Conservation (phyloP, 169 alveolate species). For the Eimeria sp. region DNA sequence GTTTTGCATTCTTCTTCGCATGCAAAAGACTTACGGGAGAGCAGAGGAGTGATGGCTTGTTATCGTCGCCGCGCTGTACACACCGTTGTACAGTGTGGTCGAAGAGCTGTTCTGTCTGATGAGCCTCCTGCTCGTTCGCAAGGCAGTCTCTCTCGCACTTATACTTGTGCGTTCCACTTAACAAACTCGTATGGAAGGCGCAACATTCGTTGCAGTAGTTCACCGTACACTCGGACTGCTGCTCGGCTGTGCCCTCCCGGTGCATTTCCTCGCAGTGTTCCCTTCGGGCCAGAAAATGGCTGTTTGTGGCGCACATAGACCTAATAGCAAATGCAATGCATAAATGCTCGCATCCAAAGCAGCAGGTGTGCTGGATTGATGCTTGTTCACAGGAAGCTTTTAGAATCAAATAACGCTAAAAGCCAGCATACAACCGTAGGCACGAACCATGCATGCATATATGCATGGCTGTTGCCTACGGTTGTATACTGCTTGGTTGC, state of each 20-base stretch:
- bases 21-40: not conserved
- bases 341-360: too few species aligned
- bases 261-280: conserved; percentile 84
- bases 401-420: too few species aligned
- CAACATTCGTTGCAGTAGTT: conserved; percentile 88
- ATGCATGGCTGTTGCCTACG: too few species aligned
- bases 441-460: too few species aligned
- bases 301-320: conserved; percentile 31
- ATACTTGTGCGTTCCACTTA: conserved; percentile 21
- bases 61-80: not conserved
- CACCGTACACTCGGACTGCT: conserved; percentile 77
- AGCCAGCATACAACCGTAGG: too few species aligned
- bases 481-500: too few species aligned
- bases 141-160: conserved; percentile 53
- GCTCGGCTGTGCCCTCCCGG: conserved; percentile 47
- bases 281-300: conserved; percentile 77
- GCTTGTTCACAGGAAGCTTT: too few species aligned
- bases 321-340: not conserved
- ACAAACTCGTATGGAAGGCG: conserved; percentile 86
- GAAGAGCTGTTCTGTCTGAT: not conserved
- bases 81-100: not conserved
- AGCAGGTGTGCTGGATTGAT: too few species aligned
- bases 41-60: not conserved
- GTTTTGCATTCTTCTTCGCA: not conserved
- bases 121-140: not conserved